Percentiles rank a stretch among this genome's conserved stretches.
Evolutionary conservation across 108 stramenopile species (phyloP).

Genomic region (Thalassiosira profunda): DNA sequence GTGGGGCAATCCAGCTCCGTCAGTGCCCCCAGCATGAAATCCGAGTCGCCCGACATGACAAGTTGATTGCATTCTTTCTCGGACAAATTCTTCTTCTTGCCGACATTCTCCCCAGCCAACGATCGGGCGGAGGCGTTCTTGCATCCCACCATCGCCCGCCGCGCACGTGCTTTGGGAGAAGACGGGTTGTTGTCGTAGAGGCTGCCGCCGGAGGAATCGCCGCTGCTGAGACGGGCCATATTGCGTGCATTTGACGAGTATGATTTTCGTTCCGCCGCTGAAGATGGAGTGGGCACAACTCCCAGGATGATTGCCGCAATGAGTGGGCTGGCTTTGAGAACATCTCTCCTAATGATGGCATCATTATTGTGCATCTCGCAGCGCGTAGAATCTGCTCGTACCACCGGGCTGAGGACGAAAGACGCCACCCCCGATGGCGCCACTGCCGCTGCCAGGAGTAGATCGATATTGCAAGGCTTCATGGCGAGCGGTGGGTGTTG

Average conservation of each 20-base stretch:
- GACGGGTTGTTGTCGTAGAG: conserved; percentile 66
- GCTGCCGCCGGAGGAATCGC: conserved; percentile 59
- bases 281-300: neutral
- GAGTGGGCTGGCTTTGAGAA: conserved; percentile 8
- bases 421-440: no score
- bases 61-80: conserved; percentile 54
- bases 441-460: no score
- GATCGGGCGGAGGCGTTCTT: conserved; percentile 45
- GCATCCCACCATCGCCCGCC: conserved; percentile 69
- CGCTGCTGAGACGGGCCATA: conserved; percentile 48
- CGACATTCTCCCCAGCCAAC: conserved; percentile 43
- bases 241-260: conserved; percentile 64
- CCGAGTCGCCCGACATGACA: conserved; percentile 54
- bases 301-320: conserved; percentile 1
- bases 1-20: conserved; percentile 63
- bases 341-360: neutral
- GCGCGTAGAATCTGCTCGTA: no score
- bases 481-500: no score
- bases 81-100: conserved; percentile 11
- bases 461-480: no score
- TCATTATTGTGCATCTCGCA: no score
- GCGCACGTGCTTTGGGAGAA: conserved; percentile 34
- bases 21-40: conserved; percentile 66
- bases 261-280: conserved; percentile 25
- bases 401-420: no score